These are phyloP conservation scores for Amanita pseudoporphyria DNA, from an alignment of 768 basidiomycete species.

Conservation along the genomic window DNA sequence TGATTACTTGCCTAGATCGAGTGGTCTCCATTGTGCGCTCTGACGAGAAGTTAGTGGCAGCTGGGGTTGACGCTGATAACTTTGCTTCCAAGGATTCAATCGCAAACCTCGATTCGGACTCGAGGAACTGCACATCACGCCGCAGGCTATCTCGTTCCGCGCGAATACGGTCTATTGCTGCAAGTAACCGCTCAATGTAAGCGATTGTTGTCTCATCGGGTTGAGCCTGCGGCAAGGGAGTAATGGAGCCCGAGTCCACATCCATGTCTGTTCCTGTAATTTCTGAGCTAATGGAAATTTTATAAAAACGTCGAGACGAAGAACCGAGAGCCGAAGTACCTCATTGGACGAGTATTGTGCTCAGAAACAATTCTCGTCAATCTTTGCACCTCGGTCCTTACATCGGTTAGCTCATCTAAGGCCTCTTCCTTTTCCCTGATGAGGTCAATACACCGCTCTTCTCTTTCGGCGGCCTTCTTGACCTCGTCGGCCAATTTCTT, in stretches of 20 bases:
- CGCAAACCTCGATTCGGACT: slow-evolving; percentile 56
- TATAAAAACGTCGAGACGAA: not conserved
- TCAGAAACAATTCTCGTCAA: slow-evolving; percentile 18
- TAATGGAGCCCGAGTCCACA: not conserved
- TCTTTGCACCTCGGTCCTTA: slow-evolving; percentile 22
- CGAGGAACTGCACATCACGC: slow-evolving; percentile 57
- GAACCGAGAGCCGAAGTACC: not conserved
- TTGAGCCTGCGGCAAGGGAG: not conserved
- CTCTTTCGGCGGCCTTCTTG: slow-evolving; percentile 27
- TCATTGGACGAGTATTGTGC: slow-evolving; percentile 8
- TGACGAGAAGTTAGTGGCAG: slow-evolving; percentile 10
- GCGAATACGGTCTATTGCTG: slow-evolving; percentile 58
- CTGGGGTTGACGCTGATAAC: slow-evolving; percentile 22
- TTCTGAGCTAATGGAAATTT: not conserved
- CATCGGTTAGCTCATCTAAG: slow-evolving; percentile 31
- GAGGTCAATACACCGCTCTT: slow-evolving; percentile 36
- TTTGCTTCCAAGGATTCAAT: slow-evolving; percentile 49
- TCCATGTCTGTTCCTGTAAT: not conserved
- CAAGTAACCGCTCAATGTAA: slow-evolving; percentile 47
- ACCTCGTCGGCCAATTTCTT: slow-evolving; percentile 32
- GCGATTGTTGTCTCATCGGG: slow-evolving; percentile 24
- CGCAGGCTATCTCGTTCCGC: slow-evolving; percentile 54
- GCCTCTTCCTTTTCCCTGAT: slow-evolving; percentile 45
- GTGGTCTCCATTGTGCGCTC: slow-evolving; percentile 9
- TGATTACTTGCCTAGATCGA: slow-evolving; percentile 18